Base-by-base conservation (phyloP, 139 green algal species). In the Volvox reticuliferus region DNA sequence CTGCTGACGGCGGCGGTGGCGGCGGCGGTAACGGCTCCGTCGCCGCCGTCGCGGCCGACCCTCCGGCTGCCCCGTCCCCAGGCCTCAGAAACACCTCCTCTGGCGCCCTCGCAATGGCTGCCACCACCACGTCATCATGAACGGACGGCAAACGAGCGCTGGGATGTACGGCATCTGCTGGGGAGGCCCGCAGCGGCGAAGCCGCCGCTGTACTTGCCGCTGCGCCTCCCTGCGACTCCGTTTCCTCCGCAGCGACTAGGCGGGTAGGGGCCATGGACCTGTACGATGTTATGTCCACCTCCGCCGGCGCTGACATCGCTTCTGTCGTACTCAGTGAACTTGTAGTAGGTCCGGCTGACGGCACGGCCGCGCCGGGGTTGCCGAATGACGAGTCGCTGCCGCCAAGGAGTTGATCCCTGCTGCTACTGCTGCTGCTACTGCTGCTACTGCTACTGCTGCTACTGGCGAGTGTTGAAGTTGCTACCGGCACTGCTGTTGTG, bases 81-180 rank as follows among this genome's bases (percentile, higher is more conserved):
- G 24, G 24, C 12, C 65, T 12, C 12, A 73, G 24, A 16, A 73
- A 16, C 65, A 9, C 9, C 65, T 24, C 21, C 16, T 73, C 21
- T 28, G 3, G n/a, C 12, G 78, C 78, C 36, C 35, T 32, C 24
- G 71, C 50, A 3, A 90, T 90, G 44, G 86, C 86, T 13, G n/a
- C 86, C 50, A 90, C 86, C 17, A 90, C 55, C 50, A 90, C 30
- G 73, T 90, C 86, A 28, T 90, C 86, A 12, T 90, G 86, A 30
- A 90, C 86, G 2, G 86, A 90, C 1, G 71, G 73, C 71, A 90
- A 32, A 73, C 20, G n/a, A 12, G 82, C 63, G 22, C 33, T 21
- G 12, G 63, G 32, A 26, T 35, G 30, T 62, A 76, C 81, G 81
- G 30, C 12, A 24, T 62, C 24, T 24, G 17, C 3, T 44, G 44